Evolutionary conservation across 1,284 basidiomycete species (phyloP), one percentile per base, ranked within the genome.

Genomic region (Leccinum colubrinum): DNA sequence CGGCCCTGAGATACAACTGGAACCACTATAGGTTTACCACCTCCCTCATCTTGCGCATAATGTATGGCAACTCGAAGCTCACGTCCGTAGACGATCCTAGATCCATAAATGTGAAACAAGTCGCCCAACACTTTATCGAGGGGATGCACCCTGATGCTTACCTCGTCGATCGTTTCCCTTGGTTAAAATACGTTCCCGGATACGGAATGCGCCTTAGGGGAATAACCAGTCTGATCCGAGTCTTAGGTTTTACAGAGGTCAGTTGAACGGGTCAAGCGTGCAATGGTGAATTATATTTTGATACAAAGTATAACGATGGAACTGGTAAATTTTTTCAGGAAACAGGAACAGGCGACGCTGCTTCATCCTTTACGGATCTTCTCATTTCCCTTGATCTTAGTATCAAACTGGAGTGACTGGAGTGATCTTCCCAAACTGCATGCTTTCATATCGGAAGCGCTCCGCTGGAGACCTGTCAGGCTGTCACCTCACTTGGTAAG

Each of bases 391-490:
- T 6, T 27, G 3, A 39, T 9, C 12, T 63, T 35, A 73, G 72
- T 64, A 9, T 86, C 86, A 0, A 80, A 73, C 0, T 81, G 83
- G 59, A 75, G 76, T 6, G 88, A 89, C 66, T 74, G 80, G 66
- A 72, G 80, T 0, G 64, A 69, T 35, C 77, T 90, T 5, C 82
- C 84, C 1, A 80, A 84, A 65, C 78, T 86, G 1, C 80, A 80
- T 52, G 88, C 87, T 0, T 90, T 87, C 68, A 80, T 87, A 17
- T 69, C 82, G 20, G 87, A 90, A 70, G 76, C 80, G 0, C 84
- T 83, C 56, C 77, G 88, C 30, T 90, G 88, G 88, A 74, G 86
- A 56, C 87, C 27, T 27, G 27, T 27, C 27, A 27, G 27, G 27
- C 87, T 20, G 80, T 86, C 6, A 81, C 75, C 17, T 81, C 82